These are phyloP conservation scores for Ettlia oleoabundans DNA, from an alignment of 139 green algal genomes.

Conservation along the genomic window DNA sequence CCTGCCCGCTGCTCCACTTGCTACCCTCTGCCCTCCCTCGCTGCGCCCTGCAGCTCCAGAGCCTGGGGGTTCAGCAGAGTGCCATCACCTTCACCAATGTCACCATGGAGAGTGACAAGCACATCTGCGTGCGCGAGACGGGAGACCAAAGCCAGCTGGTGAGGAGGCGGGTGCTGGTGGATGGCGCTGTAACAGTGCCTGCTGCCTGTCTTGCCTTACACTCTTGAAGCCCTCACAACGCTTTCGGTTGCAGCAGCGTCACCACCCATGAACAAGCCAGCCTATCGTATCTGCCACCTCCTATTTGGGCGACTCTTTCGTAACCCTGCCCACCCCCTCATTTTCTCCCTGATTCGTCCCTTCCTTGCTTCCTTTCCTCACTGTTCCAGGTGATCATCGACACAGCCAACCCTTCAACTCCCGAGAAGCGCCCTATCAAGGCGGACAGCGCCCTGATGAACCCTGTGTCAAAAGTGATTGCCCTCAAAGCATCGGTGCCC, in stretches of 20 bases:
- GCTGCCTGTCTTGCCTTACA: not conserved
- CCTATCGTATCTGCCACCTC: no score
- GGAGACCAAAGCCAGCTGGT: conserved; percentile 56
- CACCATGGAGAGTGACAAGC: conserved; percentile 98
- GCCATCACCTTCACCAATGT: conserved; percentile 98
- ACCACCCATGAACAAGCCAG: no score
- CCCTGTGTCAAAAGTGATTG: conserved; percentile 92
- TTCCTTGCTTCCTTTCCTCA: not conserved
- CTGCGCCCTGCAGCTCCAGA: conserved; percentile 81
- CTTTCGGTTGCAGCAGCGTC: no score
- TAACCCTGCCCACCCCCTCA: no score
- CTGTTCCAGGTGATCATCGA: conserved; percentile 89
- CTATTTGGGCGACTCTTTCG: no score
- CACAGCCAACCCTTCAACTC: conserved; percentile 76
- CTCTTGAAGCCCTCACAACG: no score
- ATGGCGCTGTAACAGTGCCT: not conserved
- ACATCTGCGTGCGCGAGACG: conserved; percentile 95
- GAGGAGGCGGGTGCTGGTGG: not conserved
- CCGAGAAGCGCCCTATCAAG: conserved; percentile 92
- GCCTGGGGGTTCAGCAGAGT: conserved; percentile 86
- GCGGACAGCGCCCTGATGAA: conserved; percentile 98
- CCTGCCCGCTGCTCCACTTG: not conserved
- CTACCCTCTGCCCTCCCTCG: not conserved
- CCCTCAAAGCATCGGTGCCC: conserved; percentile 84
- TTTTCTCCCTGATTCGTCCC: not conserved